Percentiles rank a stretch among this genome's conserved stretches.
These are phyloP conservation scores for Pilaira anomala DNA, from an alignment of 192 early-diverging fungal species.

Conservation along the genomic window DNA sequence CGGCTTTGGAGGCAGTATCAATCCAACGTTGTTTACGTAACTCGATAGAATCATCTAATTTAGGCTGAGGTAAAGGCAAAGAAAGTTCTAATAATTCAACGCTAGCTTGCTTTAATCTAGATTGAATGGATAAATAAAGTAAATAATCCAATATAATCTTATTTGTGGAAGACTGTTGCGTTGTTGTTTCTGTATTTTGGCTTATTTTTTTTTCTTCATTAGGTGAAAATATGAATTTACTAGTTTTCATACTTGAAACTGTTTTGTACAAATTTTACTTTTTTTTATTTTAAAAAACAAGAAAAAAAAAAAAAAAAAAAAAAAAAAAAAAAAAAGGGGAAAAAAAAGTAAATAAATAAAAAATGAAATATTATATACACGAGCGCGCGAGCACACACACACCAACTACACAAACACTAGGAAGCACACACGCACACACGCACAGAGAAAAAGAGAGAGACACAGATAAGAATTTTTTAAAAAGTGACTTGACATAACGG, in stretches of 20 bases:
- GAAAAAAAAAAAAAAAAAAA: not conserved
- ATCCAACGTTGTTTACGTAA: conserved; percentile 37
- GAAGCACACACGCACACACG: too few relatives aligned
- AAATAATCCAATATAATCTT: conserved; percentile 55
- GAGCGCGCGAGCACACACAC: too few relatives aligned
- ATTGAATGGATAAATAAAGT: conserved; percentile 52
- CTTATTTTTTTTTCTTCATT: not conserved
- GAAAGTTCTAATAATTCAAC: conserved; percentile 38
- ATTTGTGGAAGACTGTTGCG: conserved; percentile 36
- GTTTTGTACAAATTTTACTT: not conserved
- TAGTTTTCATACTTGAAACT: conserved; percentile 2
- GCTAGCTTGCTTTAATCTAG: conserved; percentile 49
- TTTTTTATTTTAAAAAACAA: not conserved
- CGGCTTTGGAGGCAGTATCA: conserved; percentile 40
- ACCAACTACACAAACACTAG: too few relatives aligned
- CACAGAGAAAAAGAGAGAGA: too few relatives aligned
- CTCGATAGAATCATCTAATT: conserved; percentile 37
- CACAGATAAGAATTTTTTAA: too few relatives aligned
- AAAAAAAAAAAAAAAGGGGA: too few relatives aligned
- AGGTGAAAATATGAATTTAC: conserved; percentile 21
- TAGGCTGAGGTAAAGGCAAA: conserved; percentile 26
- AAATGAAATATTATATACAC: too few relatives aligned
- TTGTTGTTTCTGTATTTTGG: too few relatives aligned
- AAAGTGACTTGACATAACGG: too few relatives aligned
- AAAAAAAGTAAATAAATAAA: too few relatives aligned